phyloP scores from a whole-genome alignment of 2,329 filamentous ascomycete genomes.

The Podosphaera fusca region DNA sequence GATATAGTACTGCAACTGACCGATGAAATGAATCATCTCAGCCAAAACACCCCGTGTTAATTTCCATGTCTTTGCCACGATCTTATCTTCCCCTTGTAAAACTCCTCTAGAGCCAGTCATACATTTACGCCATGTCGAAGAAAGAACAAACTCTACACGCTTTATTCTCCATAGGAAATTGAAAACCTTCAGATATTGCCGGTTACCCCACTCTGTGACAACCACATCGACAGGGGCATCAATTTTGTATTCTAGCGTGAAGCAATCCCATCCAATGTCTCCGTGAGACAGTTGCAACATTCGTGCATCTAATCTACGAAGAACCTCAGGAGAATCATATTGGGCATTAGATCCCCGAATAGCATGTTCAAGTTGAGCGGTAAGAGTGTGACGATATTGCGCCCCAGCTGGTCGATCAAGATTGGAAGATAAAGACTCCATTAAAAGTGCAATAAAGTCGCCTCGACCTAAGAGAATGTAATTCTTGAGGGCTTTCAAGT shows the following conservation, averaged over 20 bases:
- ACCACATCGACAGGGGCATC: constrained; percentile 92
- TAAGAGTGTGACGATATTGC: constrained; percentile 89
- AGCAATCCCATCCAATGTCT: constrained; percentile 97
- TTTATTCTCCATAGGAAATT: constrained; percentile 98
- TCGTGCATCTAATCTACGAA: constrained; percentile 79
- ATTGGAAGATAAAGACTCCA: constrained; percentile 87
- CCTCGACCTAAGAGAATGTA: constrained; percentile 88
- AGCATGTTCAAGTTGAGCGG: constrained; percentile 91
- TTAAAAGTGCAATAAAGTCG: constrained; percentile 88
- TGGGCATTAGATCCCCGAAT: constrained; percentile 95
- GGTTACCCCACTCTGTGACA: constrained; percentile 82
- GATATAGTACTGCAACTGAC: constrained; percentile 95
- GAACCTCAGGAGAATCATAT: constrained; percentile 76
- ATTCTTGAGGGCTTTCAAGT: constrained; percentile 75
- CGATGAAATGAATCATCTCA: constrained; percentile 97
- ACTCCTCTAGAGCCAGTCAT: constrained; percentile 93
- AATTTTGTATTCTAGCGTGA: constrained; percentile 96
- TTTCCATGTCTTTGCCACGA: constrained; percentile 67
- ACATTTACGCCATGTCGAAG: constrained; percentile 78
- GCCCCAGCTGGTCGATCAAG: constrained; percentile 88
- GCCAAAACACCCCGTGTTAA: constrained; percentile 67
- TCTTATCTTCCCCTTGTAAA: constrained; percentile 48
- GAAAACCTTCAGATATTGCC: constrained; percentile 96
- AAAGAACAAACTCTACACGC: constrained; percentile 81
- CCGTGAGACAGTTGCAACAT: constrained; percentile 94